Conservation (phyloP, 768 basidiomycete species). For the Lactarius vividus region DNA sequence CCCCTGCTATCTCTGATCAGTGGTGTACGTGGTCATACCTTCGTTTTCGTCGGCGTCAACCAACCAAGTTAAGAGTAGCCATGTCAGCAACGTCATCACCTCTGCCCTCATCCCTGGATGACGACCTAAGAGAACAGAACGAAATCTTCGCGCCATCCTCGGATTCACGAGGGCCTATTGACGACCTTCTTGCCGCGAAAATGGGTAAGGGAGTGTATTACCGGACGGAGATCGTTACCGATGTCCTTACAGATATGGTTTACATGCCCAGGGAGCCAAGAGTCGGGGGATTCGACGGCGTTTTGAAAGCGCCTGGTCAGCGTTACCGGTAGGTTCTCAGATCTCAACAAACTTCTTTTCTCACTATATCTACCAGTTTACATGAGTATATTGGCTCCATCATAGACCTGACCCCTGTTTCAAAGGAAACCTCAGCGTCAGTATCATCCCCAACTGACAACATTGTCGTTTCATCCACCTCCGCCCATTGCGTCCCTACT, state of each 20-base stretch:
- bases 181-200: constrained; percentile 7
- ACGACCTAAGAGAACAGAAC: not conserved
- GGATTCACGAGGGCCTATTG: constrained; percentile 1
- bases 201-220: constrained; percentile 18
- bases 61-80: not conserved
- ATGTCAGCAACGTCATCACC: constrained; percentile 1
- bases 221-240: not conserved
- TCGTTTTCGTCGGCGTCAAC: not conserved
- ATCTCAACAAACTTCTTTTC: not conserved
- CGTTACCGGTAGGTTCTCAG: constrained; percentile 5
- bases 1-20: constrained; percentile 2
- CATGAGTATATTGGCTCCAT: constrained; percentile 9
- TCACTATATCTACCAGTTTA: constrained; percentile 11
- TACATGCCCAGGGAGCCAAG: constrained; percentile 10
- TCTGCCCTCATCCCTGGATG: not conserved
- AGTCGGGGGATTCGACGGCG: not conserved
- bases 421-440: not conserved
- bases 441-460: not conserved
- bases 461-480: not conserved
- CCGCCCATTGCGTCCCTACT: not conserved
- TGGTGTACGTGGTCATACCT: constrained; percentile 12
- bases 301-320: constrained; percentile 6
- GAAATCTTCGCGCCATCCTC: constrained; percentile 6
- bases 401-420: not conserved
- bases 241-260: constrained; percentile 7